These are phyloP conservation scores for Capsella bursapastoris DNA, from an alignment of 345 rosid genomes.

Conservation along the genomic window DNA sequence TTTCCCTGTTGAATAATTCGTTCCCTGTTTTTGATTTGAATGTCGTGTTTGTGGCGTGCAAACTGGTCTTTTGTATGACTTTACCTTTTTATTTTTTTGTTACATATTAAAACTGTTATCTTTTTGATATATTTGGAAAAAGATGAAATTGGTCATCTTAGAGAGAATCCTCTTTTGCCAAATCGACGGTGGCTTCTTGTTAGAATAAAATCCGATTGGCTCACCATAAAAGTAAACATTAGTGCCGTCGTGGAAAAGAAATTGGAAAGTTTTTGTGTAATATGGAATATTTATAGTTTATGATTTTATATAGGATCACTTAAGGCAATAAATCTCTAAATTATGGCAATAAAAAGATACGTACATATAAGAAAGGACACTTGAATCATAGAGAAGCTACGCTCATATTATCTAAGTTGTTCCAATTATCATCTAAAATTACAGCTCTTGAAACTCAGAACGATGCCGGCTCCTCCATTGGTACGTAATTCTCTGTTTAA, in stretches of 20 bases:
- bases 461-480: constrained; percentile 25
- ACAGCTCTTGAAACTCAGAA: background rate
- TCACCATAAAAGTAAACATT: background rate
- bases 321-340: constrained; percentile 5
- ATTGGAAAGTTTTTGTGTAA: background rate
- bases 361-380: constrained; percentile 8
- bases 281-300: background rate
- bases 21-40: constrained; percentile 13
- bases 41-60: constrained; percentile 27
- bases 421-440: constrained; percentile 1
- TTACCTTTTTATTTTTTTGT: background rate
- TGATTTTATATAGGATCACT: background rate
- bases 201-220: background rate
- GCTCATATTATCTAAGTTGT: background rate
- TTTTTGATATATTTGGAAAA: background rate
- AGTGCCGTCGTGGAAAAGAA: background rate
- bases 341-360: constrained; percentile 27
- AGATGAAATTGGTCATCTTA: too few relatives aligned
- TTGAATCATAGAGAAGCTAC: constrained; percentile 2
- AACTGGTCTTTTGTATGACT: constrained; percentile 23
- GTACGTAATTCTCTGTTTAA: constrained; percentile 19
- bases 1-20: background rate
- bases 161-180: background rate
- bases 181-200: background rate
- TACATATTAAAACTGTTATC: background rate